A percentile compares a stretch with the other conserved stretches of the same genome.
phyloP scores from a whole-genome alignment of 2,329 filamentous ascomycete species.

The Cladosporium halotolerans region DNA sequence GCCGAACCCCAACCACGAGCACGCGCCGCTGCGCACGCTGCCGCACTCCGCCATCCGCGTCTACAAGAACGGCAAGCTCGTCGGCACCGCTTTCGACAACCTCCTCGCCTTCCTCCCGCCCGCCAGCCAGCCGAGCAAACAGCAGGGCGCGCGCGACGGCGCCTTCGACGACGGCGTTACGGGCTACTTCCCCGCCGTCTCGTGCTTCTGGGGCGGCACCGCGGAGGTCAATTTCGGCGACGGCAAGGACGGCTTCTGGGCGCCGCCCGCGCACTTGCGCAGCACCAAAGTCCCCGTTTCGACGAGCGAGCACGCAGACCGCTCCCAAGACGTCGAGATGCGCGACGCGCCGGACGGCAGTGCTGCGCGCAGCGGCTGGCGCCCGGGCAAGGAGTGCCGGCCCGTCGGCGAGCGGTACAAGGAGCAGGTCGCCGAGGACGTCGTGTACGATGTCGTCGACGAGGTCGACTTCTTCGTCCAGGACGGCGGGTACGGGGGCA shows the following conservation, averaged over 20 bases:
- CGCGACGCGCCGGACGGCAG: constrained; percentile 24
- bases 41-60: constrained; percentile 81
- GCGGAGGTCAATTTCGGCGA: constrained; percentile 93
- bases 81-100: constrained; percentile 83
- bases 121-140: constrained; percentile 66
- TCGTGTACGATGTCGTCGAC: constrained; percentile 88
- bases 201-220: constrained; percentile 83
- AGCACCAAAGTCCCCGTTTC: constrained; percentile 14
- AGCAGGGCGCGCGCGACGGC: constrained; percentile 72
- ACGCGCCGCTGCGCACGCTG: constrained; percentile 73
- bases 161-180: constrained; percentile 83
- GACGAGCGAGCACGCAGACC: constrained; percentile 1
- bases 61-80: constrained; percentile 83
- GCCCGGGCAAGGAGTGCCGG: constrained; percentile 38
- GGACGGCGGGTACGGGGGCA: constrained; percentile 46
- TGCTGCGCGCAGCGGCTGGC: constrained; percentile 20
- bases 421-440: constrained; percentile 91
- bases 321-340: constrained; percentile 24
- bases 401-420: constrained; percentile 73
- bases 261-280: constrained; percentile 57
- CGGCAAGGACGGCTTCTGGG: constrained; percentile 78
- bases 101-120: constrained; percentile 88
- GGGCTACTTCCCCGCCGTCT: constrained; percentile 91
- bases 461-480: constrained; percentile 87
- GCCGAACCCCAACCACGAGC: constrained; percentile 66